Conservation (phyloP, 2,329 filamentous ascomycete genomes). For the Aspergillus fructus region DNA sequence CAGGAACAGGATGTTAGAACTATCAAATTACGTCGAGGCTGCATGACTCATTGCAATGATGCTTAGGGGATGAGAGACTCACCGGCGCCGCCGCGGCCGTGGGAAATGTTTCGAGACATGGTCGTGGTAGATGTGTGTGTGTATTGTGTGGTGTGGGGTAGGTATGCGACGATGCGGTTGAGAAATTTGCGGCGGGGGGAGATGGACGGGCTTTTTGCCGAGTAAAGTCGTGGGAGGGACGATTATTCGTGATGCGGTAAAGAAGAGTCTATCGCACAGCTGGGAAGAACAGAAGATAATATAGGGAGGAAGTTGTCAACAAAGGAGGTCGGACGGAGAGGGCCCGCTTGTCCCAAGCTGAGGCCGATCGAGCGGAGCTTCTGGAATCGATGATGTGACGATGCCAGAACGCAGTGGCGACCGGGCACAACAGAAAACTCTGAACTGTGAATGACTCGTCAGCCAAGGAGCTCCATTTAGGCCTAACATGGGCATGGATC, state of each 20-base stretch:
- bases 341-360: neutral
- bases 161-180: constrained; percentile 1
- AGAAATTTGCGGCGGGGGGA: neutral
- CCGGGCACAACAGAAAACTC: neutral
- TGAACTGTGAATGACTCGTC: neutral
- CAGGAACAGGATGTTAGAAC: neutral
- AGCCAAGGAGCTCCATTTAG: neutral
- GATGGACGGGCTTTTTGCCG: neutral
- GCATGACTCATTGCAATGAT: too few species aligned
- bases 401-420: constrained; percentile 6
- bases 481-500: neutral
- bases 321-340: neutral
- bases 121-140: neutral
- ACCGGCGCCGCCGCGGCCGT: constrained; percentile 76
- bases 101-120: constrained; percentile 50
- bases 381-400: constrained; percentile 5
- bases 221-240: neutral
- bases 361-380: too few species aligned
- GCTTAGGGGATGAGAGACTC: constrained; percentile 27
- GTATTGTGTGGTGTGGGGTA: neutral
- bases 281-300: neutral
- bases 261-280: neutral
- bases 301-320: neutral
- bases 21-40: too few species aligned
- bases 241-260: neutral